Evolutionary conservation across 2,329 filamentous ascomycete species (phyloP).

Genomic region (Tetracladium maxilliforme): DNA sequence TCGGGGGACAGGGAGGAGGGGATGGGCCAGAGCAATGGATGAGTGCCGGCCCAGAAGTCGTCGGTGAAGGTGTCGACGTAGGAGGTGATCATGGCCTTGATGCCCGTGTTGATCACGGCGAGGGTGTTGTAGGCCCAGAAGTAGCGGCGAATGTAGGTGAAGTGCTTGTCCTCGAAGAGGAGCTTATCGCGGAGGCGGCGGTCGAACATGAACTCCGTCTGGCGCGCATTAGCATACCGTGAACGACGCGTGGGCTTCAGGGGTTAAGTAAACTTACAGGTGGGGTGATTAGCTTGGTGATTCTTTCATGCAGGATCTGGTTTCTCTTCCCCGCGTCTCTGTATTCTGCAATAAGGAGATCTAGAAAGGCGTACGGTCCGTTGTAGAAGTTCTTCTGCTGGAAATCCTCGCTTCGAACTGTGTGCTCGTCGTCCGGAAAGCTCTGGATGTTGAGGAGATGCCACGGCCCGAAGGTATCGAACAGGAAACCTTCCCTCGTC

Average conservation of each 20-base stretch:
- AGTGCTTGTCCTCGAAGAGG: slow-evolving; percentile 44
- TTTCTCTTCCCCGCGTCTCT: slow-evolving; percentile 44
- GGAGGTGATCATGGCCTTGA: slow-evolving; percentile 39
- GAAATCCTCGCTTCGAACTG: slow-evolving; percentile 37
- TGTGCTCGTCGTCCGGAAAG: slow-evolving; percentile 42
- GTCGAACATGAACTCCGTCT: slow-evolving; percentile 43
- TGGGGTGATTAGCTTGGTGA: slow-evolving; percentile 43
- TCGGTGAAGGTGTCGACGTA: slow-evolving; percentile 42
- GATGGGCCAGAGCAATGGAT: slow-evolving; percentile 40
- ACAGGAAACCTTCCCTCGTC: slow-evolving; percentile 33
- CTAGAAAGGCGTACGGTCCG: slow-evolving; percentile 45
- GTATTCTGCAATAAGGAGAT: slow-evolving; percentile 42
- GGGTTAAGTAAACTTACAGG: slow-evolving; percentile 19
- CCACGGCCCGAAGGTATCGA: slow-evolving; percentile 44
- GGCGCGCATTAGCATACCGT: slow-evolving; percentile 1
- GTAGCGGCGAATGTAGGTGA: slow-evolving; percentile 45
- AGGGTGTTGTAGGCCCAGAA: slow-evolving; percentile 49
- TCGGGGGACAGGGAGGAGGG: slow-evolving; percentile 26
- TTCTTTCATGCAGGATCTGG: slow-evolving; percentile 36
- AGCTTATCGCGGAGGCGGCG: slow-evolving; percentile 37
- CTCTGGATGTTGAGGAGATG: slow-evolving; percentile 43
- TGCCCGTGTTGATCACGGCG: slow-evolving; percentile 41
- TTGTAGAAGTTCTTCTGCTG: slow-evolving; percentile 38
- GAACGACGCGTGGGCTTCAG: not conserved
- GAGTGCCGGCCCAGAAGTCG: slow-evolving; percentile 40